Conservation (phyloP, 805 yeast species). For the Ogataea pini region DNA sequence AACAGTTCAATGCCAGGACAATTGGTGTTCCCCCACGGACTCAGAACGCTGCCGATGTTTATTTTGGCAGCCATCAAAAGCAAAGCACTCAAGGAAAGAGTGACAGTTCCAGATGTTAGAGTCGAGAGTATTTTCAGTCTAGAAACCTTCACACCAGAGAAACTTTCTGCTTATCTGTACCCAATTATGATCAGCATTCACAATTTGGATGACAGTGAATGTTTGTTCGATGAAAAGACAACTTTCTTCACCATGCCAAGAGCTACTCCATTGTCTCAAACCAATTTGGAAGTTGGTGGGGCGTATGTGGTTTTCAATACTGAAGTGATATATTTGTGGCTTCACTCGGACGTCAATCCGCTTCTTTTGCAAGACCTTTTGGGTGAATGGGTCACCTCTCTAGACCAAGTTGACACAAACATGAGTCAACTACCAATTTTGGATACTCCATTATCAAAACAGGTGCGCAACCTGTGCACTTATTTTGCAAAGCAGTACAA, state of each 20-base stretch:
- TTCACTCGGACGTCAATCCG: conserved; percentile 69
- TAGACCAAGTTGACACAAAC: conserved; percentile 49
- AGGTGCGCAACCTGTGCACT: conserved; percentile 63
- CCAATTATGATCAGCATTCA: conserved; percentile 81
- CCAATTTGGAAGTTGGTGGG: conserved; percentile 59
- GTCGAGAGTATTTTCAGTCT: conserved; percentile 54
- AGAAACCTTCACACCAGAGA: conserved; percentile 53
- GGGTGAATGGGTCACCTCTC: conserved; percentile 50
- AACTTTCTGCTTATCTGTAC: conserved; percentile 65
- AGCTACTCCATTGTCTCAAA: conserved; percentile 45
- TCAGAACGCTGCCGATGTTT: conserved; percentile 69
- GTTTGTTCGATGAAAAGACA: conserved; percentile 44
- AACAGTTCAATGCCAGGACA: conserved; percentile 54
- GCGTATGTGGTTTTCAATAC: conserved; percentile 80
- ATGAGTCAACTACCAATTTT: conserved; percentile 66
- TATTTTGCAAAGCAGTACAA: conserved; percentile 48
- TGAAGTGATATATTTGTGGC: conserved; percentile 55
- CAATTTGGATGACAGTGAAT: conserved; percentile 58
- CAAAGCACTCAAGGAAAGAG: conserved; percentile 54
- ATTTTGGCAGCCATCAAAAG: conserved; percentile 71
- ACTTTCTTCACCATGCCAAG: conserved; percentile 51
- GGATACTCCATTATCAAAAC: conserved; percentile 66
- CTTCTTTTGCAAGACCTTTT: conserved; percentile 72
- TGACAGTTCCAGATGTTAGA: conserved; percentile 62
- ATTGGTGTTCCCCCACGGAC: conserved; percentile 77